phyloP scores from a whole-genome alignment of 2,329 filamentous ascomycete genomes.

The Emericellopsis atlantica region DNA sequence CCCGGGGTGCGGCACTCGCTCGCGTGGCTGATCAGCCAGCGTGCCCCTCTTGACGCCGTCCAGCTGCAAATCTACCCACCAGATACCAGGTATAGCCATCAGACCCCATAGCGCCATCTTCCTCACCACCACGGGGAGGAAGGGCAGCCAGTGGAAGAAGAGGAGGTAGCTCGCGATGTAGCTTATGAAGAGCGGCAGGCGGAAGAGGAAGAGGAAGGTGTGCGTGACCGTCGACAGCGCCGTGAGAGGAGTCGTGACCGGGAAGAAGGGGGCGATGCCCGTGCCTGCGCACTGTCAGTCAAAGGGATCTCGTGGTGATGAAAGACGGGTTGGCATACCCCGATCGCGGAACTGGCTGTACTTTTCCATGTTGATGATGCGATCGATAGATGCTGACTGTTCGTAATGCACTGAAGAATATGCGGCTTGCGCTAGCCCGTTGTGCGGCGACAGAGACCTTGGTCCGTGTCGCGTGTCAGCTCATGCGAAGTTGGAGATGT shows the following conservation, averaged over 20 bases:
- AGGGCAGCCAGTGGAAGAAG: constrained; percentile 68
- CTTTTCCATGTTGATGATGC: constrained; percentile 61
- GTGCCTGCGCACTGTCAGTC: constrained; percentile 48
- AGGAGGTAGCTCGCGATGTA: constrained; percentile 62
- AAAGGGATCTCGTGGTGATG: background rate
- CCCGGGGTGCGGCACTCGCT: constrained; percentile 65
- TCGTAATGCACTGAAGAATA: background rate
- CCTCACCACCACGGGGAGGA: constrained; percentile 43
- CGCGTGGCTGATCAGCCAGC: constrained; percentile 58
- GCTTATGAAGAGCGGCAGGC: constrained; percentile 64
- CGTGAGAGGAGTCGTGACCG: constrained; percentile 55
- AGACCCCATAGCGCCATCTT: constrained; percentile 84
- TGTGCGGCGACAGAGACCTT: background rate
- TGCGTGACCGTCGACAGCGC: constrained; percentile 52
- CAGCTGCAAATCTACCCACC: constrained; percentile 98
- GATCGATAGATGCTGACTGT: background rate
- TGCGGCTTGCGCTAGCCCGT: background rate
- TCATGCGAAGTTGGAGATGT: no score
- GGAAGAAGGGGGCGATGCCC: constrained; percentile 91
- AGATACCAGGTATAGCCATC: constrained; percentile 80
- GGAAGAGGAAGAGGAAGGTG: constrained; percentile 63
- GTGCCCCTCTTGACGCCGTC: constrained; percentile 92
- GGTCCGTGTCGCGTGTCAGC: no score
- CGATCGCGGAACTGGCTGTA: constrained; percentile 87
- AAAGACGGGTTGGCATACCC: constrained; percentile 38